Conservation (phyloP, 768 basidiomycete genomes). For the Russula emetica region DNA sequence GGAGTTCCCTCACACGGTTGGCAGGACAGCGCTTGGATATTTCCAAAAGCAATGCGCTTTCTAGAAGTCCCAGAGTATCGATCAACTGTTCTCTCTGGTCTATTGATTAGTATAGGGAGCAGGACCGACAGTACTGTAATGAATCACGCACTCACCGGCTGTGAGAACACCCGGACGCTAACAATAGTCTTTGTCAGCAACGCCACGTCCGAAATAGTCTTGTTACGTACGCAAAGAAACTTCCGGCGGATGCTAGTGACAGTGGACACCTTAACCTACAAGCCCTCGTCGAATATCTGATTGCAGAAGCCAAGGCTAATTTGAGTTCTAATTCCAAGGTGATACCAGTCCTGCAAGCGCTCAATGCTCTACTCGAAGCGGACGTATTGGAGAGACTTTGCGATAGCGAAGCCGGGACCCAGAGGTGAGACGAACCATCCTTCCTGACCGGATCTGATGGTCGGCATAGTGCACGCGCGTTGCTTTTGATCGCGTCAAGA, state of each 20-base stretch:
- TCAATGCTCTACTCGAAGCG: slow-evolving; percentile 68
- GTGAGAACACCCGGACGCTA: slow-evolving; percentile 21
- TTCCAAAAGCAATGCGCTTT: slow-evolving; percentile 64
- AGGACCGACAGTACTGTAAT: slow-evolving; percentile 83
- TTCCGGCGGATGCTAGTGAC: slow-evolving; percentile 40
- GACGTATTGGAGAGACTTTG: slow-evolving; percentile 52
- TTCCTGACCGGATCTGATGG: neutral
- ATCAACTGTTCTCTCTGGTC: slow-evolving; percentile 55
- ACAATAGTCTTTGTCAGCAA: slow-evolving; percentile 46
- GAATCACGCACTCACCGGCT: slow-evolving; percentile 10
- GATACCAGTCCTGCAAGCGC: slow-evolving; percentile 76
- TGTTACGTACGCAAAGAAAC: slow-evolving; percentile 48
- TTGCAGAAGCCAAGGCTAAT: slow-evolving; percentile 50
- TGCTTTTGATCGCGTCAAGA: slow-evolving; percentile 55
- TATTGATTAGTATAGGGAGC: slow-evolving; percentile 77
- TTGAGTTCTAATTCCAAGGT: slow-evolving; percentile 64
- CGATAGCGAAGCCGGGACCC: slow-evolving; percentile 44
- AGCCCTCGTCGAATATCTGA: slow-evolving; percentile 54
- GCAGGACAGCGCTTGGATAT: slow-evolving; percentile 72
- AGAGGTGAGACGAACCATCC: slow-evolving; percentile 45
- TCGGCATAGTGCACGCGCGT: slow-evolving; percentile 44
- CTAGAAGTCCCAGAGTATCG: slow-evolving; percentile 63
- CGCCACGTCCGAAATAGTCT: slow-evolving; percentile 61
- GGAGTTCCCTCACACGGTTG: slow-evolving; percentile 39
- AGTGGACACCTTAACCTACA: slow-evolving; percentile 44